Evolutionary conservation across 2,329 filamentous ascomycete species (phyloP), one percentile per base, ranked within the genome.

Genomic region (Penicillium sp.): DNA sequence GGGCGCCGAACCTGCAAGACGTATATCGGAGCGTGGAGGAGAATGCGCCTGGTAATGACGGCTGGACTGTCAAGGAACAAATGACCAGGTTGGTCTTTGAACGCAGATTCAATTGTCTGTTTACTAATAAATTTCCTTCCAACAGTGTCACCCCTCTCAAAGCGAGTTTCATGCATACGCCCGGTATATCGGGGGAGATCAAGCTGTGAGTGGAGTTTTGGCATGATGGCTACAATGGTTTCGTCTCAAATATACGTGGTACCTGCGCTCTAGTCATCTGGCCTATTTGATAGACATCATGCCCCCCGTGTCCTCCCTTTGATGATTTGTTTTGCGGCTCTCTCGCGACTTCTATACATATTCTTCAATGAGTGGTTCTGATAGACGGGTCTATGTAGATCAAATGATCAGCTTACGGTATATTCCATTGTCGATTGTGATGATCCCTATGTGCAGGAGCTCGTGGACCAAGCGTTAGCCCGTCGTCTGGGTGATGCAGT

Each of bases 11-110:
- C 48, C 93, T 97, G 66, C 76, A 79, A 21, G 90, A 94, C 65
- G 88, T 97, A 2, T 88, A 88, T 65, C 80, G 85, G 60, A 90
- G 86, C 52, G 89, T 96, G n/a, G 81, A 89, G 53, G 79, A 84
- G 50, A 81, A 84, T 26, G 73, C 75, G 20, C 86, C 87, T 3
- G 89, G 89, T 3, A 94, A 88, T 60, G 93, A 98, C 67, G 93
- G 91, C 4, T 96, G 91, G 88, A 84, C 84, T 23, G 87, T 98
- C 16, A 85, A 86, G 62, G 83, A 94, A 62, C 87, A 88, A 18
- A 81, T 84, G 65, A 94, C 91, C 9, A 93, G 87, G 86, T 87
- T 69, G 56, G 53, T 42, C 11, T 27, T 27, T 6, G n/a, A n/a
- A n/a, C n/a, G n/a, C n/a, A n/a, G n/a, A n/a, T n/a, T 34, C 10